phyloP scores from a whole-genome alignment of 2,329 filamentous ascomycete species.

The Pseudogymnoascus sp. region DNA sequence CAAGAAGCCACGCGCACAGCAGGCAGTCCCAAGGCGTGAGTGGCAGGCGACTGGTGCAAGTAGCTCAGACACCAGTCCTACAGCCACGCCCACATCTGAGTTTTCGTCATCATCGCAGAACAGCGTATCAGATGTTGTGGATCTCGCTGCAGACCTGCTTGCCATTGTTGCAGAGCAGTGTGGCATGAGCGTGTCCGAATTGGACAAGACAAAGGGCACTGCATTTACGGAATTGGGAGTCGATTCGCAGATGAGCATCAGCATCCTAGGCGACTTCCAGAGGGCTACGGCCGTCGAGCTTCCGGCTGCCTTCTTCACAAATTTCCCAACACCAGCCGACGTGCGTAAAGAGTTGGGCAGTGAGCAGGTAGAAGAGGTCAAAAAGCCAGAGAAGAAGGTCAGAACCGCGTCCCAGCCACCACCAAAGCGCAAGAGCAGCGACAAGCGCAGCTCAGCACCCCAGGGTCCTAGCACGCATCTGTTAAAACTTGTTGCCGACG shows the following conservation, averaged over 20 bases:
- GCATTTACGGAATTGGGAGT: conserved; percentile 52
- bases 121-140: background rate
- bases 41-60: background rate
- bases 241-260: conserved; percentile 47
- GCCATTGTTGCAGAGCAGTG: background rate
- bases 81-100: background rate
- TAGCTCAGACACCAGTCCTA: background rate
- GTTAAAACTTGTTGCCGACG: conserved; percentile 11
- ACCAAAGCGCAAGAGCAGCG: background rate
- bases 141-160: background rate
- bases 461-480: background rate
- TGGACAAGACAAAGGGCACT: conserved; percentile 25
- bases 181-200: background rate
- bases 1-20: background rate
- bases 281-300: background rate
- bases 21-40: background rate
- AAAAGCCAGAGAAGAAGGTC: background rate
- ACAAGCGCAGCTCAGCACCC: background rate
- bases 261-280: background rate
- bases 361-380: background rate
- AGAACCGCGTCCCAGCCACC: background rate
- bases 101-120: background rate
- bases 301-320: background rate
- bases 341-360: background rate
- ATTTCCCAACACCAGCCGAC: background rate